Percentiles rank a stretch among this genome's conserved stretches.
phyloP scores from a whole-genome alignment of 805 yeast genomes.

The Ogataea salicorniae region DNA sequence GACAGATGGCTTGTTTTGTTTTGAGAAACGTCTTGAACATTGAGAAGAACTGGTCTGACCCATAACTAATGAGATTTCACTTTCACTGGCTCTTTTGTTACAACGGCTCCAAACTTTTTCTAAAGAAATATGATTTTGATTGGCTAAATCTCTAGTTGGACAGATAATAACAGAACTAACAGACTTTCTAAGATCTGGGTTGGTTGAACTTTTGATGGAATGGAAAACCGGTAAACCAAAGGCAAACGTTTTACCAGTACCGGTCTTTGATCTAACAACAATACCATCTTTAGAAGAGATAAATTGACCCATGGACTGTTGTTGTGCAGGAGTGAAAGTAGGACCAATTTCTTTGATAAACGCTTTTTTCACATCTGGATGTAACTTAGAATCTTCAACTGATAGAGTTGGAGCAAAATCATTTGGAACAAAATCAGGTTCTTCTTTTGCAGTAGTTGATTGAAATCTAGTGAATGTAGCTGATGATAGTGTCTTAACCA shows the following conservation, averaged over 20 bases:
- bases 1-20: slow-evolving; percentile 45
- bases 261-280: slow-evolving; percentile 88
- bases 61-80: slow-evolving; percentile 49
- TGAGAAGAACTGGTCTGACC: slow-evolving; percentile 53
- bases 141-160: slow-evolving; percentile 89
- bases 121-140: slow-evolving; percentile 69
- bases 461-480: slow-evolving; percentile 1
- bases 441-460: neutral
- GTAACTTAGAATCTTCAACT: slow-evolving; percentile 25
- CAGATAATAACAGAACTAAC: slow-evolving; percentile 68
- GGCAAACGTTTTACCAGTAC: slow-evolving; percentile 92
- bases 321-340: slow-evolving; percentile 66
- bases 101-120: slow-evolving; percentile 35
- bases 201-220: slow-evolving; percentile 32
- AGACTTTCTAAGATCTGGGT: slow-evolving; percentile 20
- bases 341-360: slow-evolving; percentile 37
- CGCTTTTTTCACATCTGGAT: slow-evolving; percentile 22
- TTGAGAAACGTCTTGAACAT: slow-evolving; percentile 22
- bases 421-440: neutral
- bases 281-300: slow-evolving; percentile 51
- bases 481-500: too few species aligned
- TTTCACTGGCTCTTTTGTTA: slow-evolving; percentile 1
- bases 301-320: slow-evolving; percentile 54
- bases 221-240: slow-evolving; percentile 78
- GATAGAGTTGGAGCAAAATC: slow-evolving; percentile 9